A percentile compares a stretch with the other conserved stretches of the same genome.
phyloP scores from a whole-genome alignment of 345 rosid genomes.

The Rubroshorea leprosula region DNA sequence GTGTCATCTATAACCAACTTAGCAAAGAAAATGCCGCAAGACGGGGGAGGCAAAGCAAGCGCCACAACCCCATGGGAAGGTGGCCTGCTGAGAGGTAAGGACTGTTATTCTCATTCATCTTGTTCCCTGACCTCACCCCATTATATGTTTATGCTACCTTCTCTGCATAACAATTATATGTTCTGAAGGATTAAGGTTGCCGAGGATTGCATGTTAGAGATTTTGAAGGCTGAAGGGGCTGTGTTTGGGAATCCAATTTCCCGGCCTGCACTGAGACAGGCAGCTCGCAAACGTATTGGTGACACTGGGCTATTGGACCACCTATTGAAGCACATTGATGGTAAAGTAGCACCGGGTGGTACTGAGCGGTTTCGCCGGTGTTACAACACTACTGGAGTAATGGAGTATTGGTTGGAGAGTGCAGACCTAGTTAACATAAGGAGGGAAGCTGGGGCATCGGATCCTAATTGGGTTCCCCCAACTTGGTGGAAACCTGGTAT shows the following conservation, averaged over 20 bases:
- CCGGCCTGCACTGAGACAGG: constrained; percentile 46
- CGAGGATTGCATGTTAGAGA: constrained; percentile 54
- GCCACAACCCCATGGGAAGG: constrained; percentile 24
- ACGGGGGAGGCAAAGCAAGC: constrained; percentile 21
- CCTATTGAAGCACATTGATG: constrained; percentile 82
- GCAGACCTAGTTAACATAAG: constrained; percentile 60
- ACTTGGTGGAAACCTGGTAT: constrained; percentile 49
- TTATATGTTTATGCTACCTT: not conserved
- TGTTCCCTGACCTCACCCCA: constrained; percentile 7
- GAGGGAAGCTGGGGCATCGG: constrained; percentile 57
- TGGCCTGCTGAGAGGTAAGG: constrained; percentile 72
- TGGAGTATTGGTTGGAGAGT: constrained; percentile 93
- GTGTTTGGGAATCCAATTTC: constrained; percentile 59
- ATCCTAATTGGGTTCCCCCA: constrained; percentile 56
- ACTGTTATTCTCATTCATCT: constrained; percentile 1
- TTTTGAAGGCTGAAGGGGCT: constrained; percentile 76
- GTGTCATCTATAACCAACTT: constrained; percentile 17
- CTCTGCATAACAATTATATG: not conserved
- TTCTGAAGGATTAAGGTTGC: constrained; percentile 60
- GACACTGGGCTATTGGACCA: constrained; percentile 98
- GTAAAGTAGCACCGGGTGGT: constrained; percentile 83
- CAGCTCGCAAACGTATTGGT: constrained; percentile 66
- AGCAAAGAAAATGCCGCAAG: constrained; percentile 25
- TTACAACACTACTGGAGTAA: constrained; percentile 66
- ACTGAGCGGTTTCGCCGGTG: constrained; percentile 76